These are phyloP conservation scores for Claviceps monticola DNA, from an alignment of 2,329 filamentous ascomycete species.

Conservation along the genomic window DNA sequence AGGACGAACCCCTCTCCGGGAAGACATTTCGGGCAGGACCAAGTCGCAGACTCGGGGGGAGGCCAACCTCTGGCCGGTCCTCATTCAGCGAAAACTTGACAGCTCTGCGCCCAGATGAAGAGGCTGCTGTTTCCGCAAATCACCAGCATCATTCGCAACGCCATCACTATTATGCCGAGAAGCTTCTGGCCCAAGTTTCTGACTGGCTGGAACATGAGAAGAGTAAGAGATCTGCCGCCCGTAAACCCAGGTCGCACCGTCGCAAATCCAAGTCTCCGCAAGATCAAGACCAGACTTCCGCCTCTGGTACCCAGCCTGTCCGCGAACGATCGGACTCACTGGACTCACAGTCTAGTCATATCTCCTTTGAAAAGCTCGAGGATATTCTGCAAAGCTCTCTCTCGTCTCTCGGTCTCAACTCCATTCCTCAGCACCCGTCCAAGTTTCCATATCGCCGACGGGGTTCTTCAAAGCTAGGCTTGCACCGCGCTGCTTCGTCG, in stretches of 20 bases:
- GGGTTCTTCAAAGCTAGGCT: slow-evolving; percentile 18
- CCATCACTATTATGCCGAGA: slow-evolving; percentile 32
- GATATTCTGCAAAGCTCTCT: slow-evolving; percentile 61
- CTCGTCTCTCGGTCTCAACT: slow-evolving; percentile 35
- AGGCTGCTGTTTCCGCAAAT: slow-evolving; percentile 10
- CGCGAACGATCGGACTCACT: slow-evolving; percentile 38
- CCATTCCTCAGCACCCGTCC: slow-evolving; percentile 29
- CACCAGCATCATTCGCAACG: slow-evolving; percentile 17
- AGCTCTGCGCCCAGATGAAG: slow-evolving; percentile 15
- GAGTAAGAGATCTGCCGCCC: slow-evolving; percentile 42
- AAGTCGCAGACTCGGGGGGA: slow-evolving; percentile 21
- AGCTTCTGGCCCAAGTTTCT: slow-evolving; percentile 58
- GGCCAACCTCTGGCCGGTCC: slow-evolving; percentile 27
- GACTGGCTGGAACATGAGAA: slow-evolving; percentile 79
- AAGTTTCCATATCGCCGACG: slow-evolving; percentile 29
- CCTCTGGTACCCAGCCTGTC: not conserved
- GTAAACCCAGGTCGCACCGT: slow-evolving; percentile 17
- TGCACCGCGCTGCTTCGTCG: slow-evolving; percentile 46
- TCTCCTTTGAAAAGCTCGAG: slow-evolving; percentile 70
- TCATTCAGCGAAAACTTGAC: slow-evolving; percentile 26
- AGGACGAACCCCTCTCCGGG: slow-evolving; percentile 17
- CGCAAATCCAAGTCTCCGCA: slow-evolving; percentile 28
- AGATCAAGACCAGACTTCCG: slow-evolving; percentile 12
- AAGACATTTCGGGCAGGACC: slow-evolving; percentile 21
- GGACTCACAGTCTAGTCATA: slow-evolving; percentile 51